Conservation (phyloP, 192 early-diverging fungal species). For the Thamnidium elegans region DNA sequence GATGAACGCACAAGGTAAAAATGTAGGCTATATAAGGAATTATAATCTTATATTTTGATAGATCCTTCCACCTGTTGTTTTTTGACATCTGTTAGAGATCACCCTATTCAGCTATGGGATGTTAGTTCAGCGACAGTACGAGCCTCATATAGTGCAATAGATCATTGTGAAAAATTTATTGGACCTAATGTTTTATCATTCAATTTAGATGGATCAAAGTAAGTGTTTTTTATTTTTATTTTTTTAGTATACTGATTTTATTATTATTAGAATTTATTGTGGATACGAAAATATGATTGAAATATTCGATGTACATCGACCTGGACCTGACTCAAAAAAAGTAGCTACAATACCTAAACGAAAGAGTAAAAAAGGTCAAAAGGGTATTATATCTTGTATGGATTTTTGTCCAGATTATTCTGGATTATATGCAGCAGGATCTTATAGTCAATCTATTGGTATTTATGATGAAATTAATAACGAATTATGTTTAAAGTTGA, state of each 20-base stretch:
- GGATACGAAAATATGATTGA: constrained; percentile 68
- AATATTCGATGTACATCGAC: constrained; percentile 66
- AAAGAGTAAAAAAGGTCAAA: constrained; percentile 69
- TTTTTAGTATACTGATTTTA: not conserved
- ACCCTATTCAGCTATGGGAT: constrained; percentile 79
- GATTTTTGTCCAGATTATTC: constrained; percentile 64
- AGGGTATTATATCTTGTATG: constrained; percentile 73
- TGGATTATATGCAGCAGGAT: constrained; percentile 70
- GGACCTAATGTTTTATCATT: constrained; percentile 68
- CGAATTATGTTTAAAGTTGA: constrained; percentile 50
- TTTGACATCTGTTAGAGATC: constrained; percentile 63
- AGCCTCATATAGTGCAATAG: constrained; percentile 63
- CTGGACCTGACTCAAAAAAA: constrained; percentile 53
- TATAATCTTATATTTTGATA: not conserved
- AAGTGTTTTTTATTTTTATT: too few species aligned
- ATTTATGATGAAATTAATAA: constrained; percentile 59
- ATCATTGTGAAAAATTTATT: constrained; percentile 62
- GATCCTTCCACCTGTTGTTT: constrained; percentile 64
- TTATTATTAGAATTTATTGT: constrained; percentile 55
- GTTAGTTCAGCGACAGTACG: constrained; percentile 60
- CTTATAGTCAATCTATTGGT: constrained; percentile 66
- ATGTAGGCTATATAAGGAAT: not conserved
- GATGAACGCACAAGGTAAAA: constrained; percentile 49
- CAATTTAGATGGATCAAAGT: constrained; percentile 62
- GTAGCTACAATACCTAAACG: constrained; percentile 55